Conservation (phyloP, 805 yeast species). For the Suhomyces canberraensis region DNA sequence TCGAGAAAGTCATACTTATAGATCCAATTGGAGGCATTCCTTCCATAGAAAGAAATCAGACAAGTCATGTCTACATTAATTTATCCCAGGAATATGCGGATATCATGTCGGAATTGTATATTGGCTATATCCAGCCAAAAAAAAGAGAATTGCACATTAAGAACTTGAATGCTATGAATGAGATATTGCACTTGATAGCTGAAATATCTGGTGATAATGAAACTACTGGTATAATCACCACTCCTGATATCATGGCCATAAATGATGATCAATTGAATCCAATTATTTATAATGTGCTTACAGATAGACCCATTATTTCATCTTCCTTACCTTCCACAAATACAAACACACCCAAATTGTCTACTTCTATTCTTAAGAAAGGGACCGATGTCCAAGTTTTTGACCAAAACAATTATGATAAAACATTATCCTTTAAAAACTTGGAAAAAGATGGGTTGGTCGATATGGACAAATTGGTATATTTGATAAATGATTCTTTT, state of each 20-base stretch:
- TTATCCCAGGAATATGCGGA: constrained; percentile 75
- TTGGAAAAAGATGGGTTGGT: constrained; percentile 38
- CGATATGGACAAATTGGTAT: constrained; percentile 55
- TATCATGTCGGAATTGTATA: constrained; percentile 59
- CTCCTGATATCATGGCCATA: constrained; percentile 68
- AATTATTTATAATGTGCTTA: constrained; percentile 79
- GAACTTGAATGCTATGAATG: constrained; percentile 66
- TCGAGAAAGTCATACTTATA: constrained; percentile 79
- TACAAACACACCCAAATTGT: constrained; percentile 54
- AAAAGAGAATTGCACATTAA: constrained; percentile 54
- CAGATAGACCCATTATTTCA: constrained; percentile 87
- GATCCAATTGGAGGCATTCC: constrained; percentile 92
- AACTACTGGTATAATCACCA: constrained; percentile 82
- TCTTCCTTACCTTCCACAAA: constrained; percentile 76
- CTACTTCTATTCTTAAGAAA: constrained; percentile 75
- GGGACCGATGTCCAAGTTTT: constrained; percentile 61
- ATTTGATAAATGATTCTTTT: constrained; percentile 76
- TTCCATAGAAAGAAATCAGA: constrained; percentile 71
- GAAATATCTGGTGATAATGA: constrained; percentile 35
- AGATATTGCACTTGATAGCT: constrained; percentile 49
- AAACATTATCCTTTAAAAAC: constrained; percentile 39
- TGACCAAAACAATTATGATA: constrained; percentile 20
- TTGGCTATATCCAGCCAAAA: constrained; percentile 49
- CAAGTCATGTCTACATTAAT: constrained; percentile 86
- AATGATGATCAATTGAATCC: constrained; percentile 66